Evolutionary conservation across 441 rosid genomes (phyloP).

Genomic region (Gossypium trilobum): DNA sequence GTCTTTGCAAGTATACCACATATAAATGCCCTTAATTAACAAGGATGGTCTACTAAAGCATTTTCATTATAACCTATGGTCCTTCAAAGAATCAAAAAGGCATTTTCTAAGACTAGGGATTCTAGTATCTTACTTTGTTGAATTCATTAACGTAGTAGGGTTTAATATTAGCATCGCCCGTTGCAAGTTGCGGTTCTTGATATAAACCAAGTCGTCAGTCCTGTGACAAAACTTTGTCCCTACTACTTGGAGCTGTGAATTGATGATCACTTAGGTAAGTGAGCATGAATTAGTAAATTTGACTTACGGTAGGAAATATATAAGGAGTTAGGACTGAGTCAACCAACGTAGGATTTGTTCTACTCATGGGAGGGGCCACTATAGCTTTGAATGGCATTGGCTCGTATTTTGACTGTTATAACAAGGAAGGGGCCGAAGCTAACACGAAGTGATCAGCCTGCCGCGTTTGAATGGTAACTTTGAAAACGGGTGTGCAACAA

Average conservation of each 20-base stretch:
- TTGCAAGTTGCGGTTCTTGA: too few relatives aligned
- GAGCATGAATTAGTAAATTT: not conserved
- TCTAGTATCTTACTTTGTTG: not conserved
- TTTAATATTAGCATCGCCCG: too few relatives aligned
- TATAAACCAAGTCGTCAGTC: not conserved
- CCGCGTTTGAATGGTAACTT: too few relatives aligned
- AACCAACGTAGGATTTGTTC: not conserved
- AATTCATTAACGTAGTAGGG: not conserved
- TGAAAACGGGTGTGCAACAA: too few relatives aligned
- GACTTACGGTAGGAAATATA: not conserved
- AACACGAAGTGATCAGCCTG: too few relatives aligned
- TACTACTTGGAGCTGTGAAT: not conserved
- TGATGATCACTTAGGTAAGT: not conserved
- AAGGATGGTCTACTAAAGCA: not conserved
- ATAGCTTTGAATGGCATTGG: too few relatives aligned
- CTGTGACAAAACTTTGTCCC: not conserved
- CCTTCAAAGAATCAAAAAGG: not conserved
- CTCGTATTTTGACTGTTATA: too few relatives aligned
- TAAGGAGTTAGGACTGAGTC: not conserved
- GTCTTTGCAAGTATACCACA: not conserved
- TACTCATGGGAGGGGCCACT: not conserved
- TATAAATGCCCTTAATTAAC: too few relatives aligned
- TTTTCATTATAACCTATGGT: not conserved
- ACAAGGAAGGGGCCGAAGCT: too few relatives aligned
- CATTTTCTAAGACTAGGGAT: not conserved